These are phyloP conservation scores for Diaporthe citri DNA, from an alignment of 2,329 filamentous ascomycete species.

Conservation along the genomic window DNA sequence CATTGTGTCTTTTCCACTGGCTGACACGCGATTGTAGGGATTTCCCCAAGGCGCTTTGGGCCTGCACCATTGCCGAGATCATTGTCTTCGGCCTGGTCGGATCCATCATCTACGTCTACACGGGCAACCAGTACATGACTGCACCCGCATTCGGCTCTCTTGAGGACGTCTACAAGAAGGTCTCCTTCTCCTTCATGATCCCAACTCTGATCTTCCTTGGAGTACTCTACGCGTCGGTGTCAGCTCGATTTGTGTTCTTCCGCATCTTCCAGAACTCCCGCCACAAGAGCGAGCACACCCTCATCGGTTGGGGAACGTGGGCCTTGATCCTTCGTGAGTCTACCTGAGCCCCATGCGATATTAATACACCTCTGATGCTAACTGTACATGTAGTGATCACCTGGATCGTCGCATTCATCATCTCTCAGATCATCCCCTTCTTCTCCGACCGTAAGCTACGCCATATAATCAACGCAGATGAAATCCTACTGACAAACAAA, in stretches of 20 bases:
- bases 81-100: constrained; percentile 89
- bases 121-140: constrained; percentile 89
- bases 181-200: constrained; percentile 95
- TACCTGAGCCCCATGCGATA: constrained; percentile 32
- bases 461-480: background rate
- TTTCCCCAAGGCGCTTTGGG: constrained; percentile 93
- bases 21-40: constrained; percentile 62
- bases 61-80: constrained; percentile 88
- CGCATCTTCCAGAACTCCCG: constrained; percentile 83
- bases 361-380: constrained; percentile 13
- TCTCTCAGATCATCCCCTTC: constrained; percentile 93
- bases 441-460: constrained; percentile 76
- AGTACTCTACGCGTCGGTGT: constrained; percentile 90
- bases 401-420: constrained; percentile 92
- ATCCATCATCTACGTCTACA: constrained; percentile 85
- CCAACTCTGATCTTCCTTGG: constrained; percentile 94
- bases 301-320: constrained; percentile 86
- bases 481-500: constrained; percentile 26
- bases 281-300: constrained; percentile 85
- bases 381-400: constrained; percentile 60
- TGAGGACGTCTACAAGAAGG: constrained; percentile 84
- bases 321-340: constrained; percentile 73
- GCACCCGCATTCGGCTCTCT: constrained; percentile 89
- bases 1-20: too few relatives aligned
- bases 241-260: constrained; percentile 92